phyloP scores from a whole-genome alignment of 176 grass and related monocot genomes.

The Chloris gayana region DNA sequence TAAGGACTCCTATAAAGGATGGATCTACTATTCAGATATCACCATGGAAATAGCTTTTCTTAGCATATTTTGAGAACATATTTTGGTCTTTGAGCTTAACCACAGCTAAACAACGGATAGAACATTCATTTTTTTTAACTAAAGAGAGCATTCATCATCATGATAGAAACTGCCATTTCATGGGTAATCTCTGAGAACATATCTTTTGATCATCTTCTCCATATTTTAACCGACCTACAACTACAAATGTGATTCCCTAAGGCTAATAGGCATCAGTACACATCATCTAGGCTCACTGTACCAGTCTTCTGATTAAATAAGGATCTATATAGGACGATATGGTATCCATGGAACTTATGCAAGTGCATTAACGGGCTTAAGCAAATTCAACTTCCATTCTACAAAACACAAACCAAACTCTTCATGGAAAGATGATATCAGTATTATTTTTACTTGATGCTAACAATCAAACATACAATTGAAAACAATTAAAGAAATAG shows the following conservation, averaged over 20 bases:
- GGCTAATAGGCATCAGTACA: background rate
- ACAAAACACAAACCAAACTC: background rate
- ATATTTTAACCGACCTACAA: background rate
- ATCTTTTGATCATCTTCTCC: background rate
- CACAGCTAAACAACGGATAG: background rate
- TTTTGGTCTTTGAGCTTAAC: background rate
- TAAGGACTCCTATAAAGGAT: background rate
- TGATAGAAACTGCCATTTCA: background rate
- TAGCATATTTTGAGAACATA: background rate
- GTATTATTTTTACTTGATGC: background rate
- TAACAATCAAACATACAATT: background rate
- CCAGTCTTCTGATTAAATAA: conserved; percentile 6
- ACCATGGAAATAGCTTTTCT: background rate
- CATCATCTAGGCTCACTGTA: background rate
- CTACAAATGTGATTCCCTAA: background rate
- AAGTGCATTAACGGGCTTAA: background rate
- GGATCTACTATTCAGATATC: conserved; percentile 1
- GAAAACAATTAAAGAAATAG: background rate
- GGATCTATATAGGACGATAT: background rate
- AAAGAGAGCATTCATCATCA: background rate
- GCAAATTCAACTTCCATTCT: conserved; percentile 11
- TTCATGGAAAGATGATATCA: background rate
- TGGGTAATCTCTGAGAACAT: background rate
- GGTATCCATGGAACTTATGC: background rate
- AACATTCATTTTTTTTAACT: background rate